Base-by-base conservation (phyloP, 495 filamentous ascomycete species). In the Talaromyces liani region DNA sequence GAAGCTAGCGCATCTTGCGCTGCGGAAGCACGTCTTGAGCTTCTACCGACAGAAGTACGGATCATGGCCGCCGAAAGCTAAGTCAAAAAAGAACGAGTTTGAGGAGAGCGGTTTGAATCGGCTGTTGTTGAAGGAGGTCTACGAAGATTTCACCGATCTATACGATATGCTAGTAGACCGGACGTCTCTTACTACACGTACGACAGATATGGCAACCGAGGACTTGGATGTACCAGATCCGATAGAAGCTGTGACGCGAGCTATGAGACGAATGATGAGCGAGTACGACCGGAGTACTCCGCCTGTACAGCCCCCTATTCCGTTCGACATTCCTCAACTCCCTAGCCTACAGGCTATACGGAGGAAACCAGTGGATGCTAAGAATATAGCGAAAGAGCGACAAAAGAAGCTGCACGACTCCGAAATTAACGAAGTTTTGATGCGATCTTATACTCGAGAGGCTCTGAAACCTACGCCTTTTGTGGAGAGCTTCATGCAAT, bases 101-200 rank as follows among this genome's bases (percentile, higher is more conserved):
- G 88, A 89, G 18, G 91, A 91, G 66, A 85, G 76, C 64, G 94
- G 94, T 4, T 80, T 98, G 45, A 98, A 97, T 70, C 84, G 94
- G 4, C 76, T 90, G 58, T 87, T 95, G 16, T 77, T 98, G 31
- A 85, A 84, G 67, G 88, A 91, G 64, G 72, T 98, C 12, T 98
- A 97, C 74, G 81, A 85, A 39, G 95, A 98, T 69, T 84, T 96
- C 53, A 89, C 88, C 67, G 84, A 85, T 59, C 80, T 98, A 6
- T 98, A 98, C 74, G 92, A 98, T 70, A 78, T 97, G 53, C 72
- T 96, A 36, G 94, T 91, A 6, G 92, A 98, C 71, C 86, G 92
- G 2, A 78, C 67, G 33, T 61, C 64, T 29, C 71, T 77, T 73
- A 88, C 72, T 72, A 91, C 75, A 69, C 75, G 81, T 16, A 83